Conservation (phyloP, 768 basidiomycete species). For the Lactarius trivialis region DNA sequence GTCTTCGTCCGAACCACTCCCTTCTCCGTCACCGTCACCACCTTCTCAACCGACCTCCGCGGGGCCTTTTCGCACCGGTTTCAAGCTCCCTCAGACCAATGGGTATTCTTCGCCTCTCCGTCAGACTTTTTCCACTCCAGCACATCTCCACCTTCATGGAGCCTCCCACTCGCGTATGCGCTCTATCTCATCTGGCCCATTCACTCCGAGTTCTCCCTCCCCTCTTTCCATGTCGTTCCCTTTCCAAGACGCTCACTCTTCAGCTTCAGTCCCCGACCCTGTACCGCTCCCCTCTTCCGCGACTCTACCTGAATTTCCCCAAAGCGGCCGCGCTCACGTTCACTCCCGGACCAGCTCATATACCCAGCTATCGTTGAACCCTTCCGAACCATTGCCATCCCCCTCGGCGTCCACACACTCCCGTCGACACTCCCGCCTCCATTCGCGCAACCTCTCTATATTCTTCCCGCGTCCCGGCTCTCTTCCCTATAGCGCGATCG, state of each 20-base stretch:
- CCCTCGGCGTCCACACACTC: constrained; percentile 29
- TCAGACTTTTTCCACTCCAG: constrained; percentile 28
- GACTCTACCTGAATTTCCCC: constrained; percentile 9
- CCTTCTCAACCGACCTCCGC: constrained; percentile 25
- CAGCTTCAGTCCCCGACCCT: constrained; percentile 12
- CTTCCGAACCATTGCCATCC: constrained; percentile 16
- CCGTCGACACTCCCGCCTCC: constrained; percentile 60
- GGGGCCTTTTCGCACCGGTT: constrained; percentile 24
- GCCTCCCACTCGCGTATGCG: constrained; percentile 37
- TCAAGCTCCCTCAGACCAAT: constrained; percentile 39
- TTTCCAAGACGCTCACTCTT: constrained; percentile 26
- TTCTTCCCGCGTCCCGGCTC: constrained; percentile 84
- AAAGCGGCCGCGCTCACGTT: not conserved
- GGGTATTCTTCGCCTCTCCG: constrained; percentile 26
- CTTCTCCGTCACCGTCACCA: constrained; percentile 23
- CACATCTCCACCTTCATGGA: constrained; percentile 20
- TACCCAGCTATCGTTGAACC: constrained; percentile 11
- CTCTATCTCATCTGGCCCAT: constrained; percentile 44
- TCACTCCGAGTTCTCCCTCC: constrained; percentile 44
- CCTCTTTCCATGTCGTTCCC: constrained; percentile 42
- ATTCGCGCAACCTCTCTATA: constrained; percentile 86
- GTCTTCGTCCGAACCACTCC: constrained; percentile 18
- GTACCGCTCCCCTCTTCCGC: constrained; percentile 7
- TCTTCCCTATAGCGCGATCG: constrained; percentile 50
- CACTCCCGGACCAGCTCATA: constrained; percentile 15